Evolutionary conservation across 495 filamentous ascomycete genomes (phyloP).

Genomic region (Penicillium malachiteum): DNA sequence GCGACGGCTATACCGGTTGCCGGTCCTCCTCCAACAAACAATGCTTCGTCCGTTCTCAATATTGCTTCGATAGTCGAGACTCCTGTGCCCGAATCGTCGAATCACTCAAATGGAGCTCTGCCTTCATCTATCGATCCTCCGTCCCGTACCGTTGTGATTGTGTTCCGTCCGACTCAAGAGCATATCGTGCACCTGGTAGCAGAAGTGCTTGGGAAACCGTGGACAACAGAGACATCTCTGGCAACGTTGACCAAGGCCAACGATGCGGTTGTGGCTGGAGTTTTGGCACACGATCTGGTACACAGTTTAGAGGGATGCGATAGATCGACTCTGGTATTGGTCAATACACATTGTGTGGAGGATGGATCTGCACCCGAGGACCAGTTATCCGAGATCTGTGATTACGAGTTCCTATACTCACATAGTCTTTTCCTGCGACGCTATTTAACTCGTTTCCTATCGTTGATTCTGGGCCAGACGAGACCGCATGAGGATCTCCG

Average conservation of each 20-base stretch:
- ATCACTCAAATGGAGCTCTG: constrained; percentile 8
- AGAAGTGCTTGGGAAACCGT: constrained; percentile 66
- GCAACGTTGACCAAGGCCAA: constrained; percentile 48
- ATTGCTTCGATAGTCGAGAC: constrained; percentile 9
- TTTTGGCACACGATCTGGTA: constrained; percentile 52
- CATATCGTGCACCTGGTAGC: constrained; percentile 65
- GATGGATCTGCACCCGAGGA: constrained; percentile 65
- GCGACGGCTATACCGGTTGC: background rate
- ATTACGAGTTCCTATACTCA: constrained; percentile 83
- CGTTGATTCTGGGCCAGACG: constrained; percentile 72
- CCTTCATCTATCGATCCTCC: background rate
- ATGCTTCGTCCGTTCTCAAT: constrained; percentile 9
- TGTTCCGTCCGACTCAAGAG: constrained; percentile 61
- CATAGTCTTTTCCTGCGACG: constrained; percentile 67
- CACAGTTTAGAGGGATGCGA: constrained; percentile 49
- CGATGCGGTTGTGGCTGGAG: constrained; percentile 57
- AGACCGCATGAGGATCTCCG: constrained; percentile 71
- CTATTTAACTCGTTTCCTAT: constrained; percentile 73
- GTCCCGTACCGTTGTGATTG: constrained; percentile 50
- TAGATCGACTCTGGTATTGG: constrained; percentile 53
- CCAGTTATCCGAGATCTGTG: constrained; percentile 60
- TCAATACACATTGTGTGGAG: constrained; percentile 73
- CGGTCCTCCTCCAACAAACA: background rate
- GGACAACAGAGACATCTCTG: constrained; percentile 54
- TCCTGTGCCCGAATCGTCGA: constrained; percentile 6